Base-by-base conservation (phyloP, 78 protist genomes). In the slime mould (Dictyostelium discoideum) region DNA sequence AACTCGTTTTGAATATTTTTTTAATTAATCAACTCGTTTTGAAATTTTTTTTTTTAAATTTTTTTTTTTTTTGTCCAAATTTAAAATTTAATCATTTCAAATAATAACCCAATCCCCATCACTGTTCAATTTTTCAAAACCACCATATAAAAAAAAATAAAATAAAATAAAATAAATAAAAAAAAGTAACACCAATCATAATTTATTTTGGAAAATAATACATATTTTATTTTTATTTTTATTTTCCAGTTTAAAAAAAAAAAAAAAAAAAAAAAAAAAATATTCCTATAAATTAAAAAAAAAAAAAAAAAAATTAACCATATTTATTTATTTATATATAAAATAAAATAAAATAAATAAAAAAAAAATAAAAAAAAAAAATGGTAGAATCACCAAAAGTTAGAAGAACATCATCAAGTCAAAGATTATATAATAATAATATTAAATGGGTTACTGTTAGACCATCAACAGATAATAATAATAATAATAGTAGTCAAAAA, bases 331-430 rank as follows among this genome's bases (percentile, higher is more conserved):
- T 32, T n/a, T n/a, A n/a, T n/a, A n/a, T n/a, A n/a, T n/a, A n/a
- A n/a, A n/a, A n/a, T n/a, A n/a, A n/a, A n/a, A n/a, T n/a, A n/a
- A n/a, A n/a, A n/a, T n/a, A n/a, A 60, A 60, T 60, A 60, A 60
- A 18, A 60, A 60, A 60, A 18, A 20, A 18, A 20, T 8, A 11
- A 18, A 44, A 72, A 72, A 72, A 11, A 26, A 72, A 11, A 72
- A 72, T 74, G 81, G 81, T 74, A 18, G 81, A 74, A 74, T 74
- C 81, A 74, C 81, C 81, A 74, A 74, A 74, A 74, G 81, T 74
- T 37, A 74, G 81, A 74, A 74, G 81, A 74, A 32, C 81, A 37
- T 74, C 81, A 74, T 74, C 81, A 74, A 74, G 46, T 16, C 48
- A 74, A 74, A 74, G 81, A 74, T 74, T 74, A 74, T 37, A 5